These are phyloP conservation scores for Parsonsia alboflavescens DNA, from an alignment of 257 asterid species.

Conservation along the genomic window DNA sequence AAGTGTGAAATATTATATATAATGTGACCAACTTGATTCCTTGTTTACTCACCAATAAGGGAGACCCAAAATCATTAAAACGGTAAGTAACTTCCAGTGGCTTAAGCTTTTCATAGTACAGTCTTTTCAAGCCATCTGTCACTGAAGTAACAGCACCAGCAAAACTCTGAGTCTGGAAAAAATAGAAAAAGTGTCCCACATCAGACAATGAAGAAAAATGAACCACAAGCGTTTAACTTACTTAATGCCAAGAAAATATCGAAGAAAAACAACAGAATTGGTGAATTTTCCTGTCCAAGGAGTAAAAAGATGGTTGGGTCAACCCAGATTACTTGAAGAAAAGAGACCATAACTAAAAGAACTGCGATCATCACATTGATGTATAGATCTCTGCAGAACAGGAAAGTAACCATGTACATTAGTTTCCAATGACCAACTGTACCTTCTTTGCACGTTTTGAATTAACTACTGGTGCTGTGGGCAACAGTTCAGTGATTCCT, in stretches of 20 bases:
- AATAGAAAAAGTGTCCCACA: not conserved
- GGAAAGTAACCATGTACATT: not conserved
- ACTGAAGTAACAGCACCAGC: constrained; percentile 70
- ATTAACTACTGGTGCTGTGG: constrained; percentile 37
- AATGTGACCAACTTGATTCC: not conserved
- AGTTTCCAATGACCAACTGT: not conserved
- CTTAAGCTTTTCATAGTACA: constrained; percentile 78
- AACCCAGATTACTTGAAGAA: no score
- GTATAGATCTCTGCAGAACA: not conserved
- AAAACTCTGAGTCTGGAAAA: constrained; percentile 48
- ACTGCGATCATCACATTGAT: not conserved
- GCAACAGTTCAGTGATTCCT: constrained; percentile 39
- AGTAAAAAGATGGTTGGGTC: no score
- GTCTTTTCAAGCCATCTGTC: constrained; percentile 71
- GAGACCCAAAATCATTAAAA: constrained; percentile 78
- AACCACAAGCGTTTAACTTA: not conserved
- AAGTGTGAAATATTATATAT: not conserved
- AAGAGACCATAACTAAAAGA: not conserved
- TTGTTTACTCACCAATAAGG: constrained; percentile 59
- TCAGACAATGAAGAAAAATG: constrained; percentile 6
- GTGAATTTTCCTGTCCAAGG: not conserved
- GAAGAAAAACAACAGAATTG: not conserved
- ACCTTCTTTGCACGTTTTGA: constrained; percentile 63
- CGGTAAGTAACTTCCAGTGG: constrained; percentile 81
- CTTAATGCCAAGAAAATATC: not conserved